A percentile compares a stretch with the other conserved stretches of the same genome.
phyloP scores from a whole-genome alignment of 345 rosid genomes.

The Hibiscus mutabilis region DNA sequence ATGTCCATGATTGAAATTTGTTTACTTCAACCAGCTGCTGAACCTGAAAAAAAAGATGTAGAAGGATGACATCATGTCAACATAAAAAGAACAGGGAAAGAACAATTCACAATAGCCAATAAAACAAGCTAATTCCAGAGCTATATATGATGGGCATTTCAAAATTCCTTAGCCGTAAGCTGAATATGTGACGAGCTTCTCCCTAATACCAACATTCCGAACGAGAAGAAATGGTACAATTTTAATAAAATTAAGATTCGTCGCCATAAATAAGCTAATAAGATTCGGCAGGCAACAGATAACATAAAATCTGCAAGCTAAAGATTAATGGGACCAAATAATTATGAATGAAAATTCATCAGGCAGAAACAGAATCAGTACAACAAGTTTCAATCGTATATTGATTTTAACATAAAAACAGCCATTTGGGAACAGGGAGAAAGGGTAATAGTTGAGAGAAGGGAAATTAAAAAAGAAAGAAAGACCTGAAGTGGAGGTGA shows the following conservation, averaged over 20 bases:
- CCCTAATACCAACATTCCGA: background rate
- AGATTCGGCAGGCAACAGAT: background rate
- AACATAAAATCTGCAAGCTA: background rate
- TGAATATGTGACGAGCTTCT: background rate
- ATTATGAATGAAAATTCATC: background rate
- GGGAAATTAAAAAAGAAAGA: background rate
- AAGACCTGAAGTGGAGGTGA: constrained; percentile 16
- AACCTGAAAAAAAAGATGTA: background rate
- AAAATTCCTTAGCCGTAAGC: background rate
- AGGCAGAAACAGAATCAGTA: background rate
- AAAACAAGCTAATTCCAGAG: background rate
- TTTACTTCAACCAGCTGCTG: background rate
- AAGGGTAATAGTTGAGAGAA: background rate
- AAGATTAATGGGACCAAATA: background rate
- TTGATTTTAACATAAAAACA: background rate
- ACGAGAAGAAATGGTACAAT: background rate
- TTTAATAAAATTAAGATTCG: background rate
- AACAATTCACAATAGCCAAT: background rate
- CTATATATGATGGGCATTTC: background rate
- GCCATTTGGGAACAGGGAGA: background rate
- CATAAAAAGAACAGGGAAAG: background rate
- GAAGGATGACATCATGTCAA: background rate
- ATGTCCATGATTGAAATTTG: constrained; percentile 34
- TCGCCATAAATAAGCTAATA: background rate
- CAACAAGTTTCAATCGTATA: background rate